Evolutionary conservation across 352 stramenopile species (phyloP).

Genomic region (Globisporangium echinulatum): DNA sequence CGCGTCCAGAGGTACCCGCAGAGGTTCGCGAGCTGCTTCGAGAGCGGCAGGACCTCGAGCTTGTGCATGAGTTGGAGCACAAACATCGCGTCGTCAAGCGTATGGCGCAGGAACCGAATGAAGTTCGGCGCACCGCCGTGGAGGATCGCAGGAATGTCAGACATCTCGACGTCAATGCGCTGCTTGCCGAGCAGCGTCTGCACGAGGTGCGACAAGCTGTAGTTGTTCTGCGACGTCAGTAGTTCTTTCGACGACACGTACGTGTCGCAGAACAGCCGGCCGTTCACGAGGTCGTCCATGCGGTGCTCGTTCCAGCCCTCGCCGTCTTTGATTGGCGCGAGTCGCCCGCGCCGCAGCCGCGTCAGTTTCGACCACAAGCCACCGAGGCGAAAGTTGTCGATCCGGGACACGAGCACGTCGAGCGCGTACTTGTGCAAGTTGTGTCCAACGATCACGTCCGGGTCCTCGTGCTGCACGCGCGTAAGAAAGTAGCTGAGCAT

Average conservation of each 20-base stretch:
- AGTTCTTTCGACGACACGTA: conserved; percentile 98
- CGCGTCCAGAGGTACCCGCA: conserved; percentile 97
- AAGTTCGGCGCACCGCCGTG: conserved; percentile 86
- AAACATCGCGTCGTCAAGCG: conserved; percentile 94
- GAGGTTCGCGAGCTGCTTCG: conserved; percentile 98
- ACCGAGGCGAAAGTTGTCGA: conserved; percentile 89
- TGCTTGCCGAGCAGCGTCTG: conserved; percentile 86
- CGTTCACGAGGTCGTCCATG: conserved; percentile 88
- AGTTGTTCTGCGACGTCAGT: conserved; percentile 95
- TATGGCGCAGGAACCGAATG: conserved; percentile 92
- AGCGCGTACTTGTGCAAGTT: conserved; percentile 98
- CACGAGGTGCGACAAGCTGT: conserved; percentile 94
- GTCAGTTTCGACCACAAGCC: conserved; percentile 81
- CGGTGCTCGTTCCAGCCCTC: conserved; percentile 87
- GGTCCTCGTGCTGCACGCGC: conserved; percentile 94
- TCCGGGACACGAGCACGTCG: conserved; percentile 95
- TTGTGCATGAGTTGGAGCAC: conserved; percentile 97
- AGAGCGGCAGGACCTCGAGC: conserved; percentile 97
- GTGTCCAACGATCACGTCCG: conserved; percentile 98
- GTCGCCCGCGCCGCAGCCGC: conserved; percentile 63
- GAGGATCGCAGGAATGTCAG: conserved; percentile 93
- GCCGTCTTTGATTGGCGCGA: conserved; percentile 73
- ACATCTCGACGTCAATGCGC: conserved; percentile 91
- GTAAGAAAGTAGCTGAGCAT: conserved; percentile 85
- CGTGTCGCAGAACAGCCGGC: conserved; percentile 96